phyloP scores from a whole-genome alignment of 2,329 filamentous ascomycete genomes.

The Verticillium zaregamsianum region DNA sequence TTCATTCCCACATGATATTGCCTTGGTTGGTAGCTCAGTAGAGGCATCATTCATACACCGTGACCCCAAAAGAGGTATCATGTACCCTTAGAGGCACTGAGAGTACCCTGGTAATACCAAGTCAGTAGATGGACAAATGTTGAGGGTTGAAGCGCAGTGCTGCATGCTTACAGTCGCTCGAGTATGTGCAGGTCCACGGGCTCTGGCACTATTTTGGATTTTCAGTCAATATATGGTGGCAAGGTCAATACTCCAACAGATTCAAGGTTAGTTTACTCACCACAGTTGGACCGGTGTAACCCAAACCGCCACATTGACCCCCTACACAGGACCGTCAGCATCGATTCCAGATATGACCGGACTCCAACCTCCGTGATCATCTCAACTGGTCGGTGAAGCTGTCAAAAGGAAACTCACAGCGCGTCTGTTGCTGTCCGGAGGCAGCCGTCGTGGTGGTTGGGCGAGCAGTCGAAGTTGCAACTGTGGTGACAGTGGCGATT shows the following conservation, averaged over 20 bases:
- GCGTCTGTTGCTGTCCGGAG: neutral
- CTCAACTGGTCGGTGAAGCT: too few species aligned
- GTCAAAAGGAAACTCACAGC: neutral
- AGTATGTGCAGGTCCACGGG: neutral
- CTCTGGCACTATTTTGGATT: neutral
- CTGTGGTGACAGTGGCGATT: neutral
- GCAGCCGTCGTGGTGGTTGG: conserved; percentile 1
- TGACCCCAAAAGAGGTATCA: too few species aligned
- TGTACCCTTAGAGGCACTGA: neutral
- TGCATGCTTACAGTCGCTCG: neutral
- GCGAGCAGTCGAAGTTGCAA: neutral
- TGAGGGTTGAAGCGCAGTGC: neutral
- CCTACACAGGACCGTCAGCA: neutral
- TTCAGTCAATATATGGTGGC: neutral
- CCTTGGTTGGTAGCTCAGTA: too few species aligned
- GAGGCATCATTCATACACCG: too few species aligned
- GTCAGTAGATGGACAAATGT: neutral
- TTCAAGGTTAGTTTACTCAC: too few species aligned
- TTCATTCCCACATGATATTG: too few species aligned
- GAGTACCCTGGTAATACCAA: neutral
- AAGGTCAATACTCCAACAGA: too few species aligned
- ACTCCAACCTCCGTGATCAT: too few species aligned
- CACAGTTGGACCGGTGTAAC: neutral
- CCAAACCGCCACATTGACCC: neutral
- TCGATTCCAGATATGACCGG: too few species aligned